Percentiles rank a stretch among this genome's conserved stretches.
phyloP scores from a whole-genome alignment of 306 rosid species.

The Castanopsis chinensis region DNA sequence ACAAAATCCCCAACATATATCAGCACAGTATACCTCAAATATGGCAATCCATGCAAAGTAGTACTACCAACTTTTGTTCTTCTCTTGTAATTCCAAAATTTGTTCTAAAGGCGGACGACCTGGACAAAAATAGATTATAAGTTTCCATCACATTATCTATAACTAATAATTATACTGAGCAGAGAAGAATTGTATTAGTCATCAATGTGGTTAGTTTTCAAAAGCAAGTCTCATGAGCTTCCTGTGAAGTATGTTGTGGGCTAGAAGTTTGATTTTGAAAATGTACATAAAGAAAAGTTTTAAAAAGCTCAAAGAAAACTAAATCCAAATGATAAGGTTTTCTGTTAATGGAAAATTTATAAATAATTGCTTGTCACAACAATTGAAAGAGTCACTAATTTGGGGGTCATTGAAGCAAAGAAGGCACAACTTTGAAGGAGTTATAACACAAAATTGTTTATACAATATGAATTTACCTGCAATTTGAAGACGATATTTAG shows the following conservation, averaged over 20 bases:
- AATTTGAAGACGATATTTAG: no score
- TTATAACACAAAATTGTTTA: no score
- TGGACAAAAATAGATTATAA: no score
- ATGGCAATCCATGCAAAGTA: neutral
- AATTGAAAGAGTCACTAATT: neutral
- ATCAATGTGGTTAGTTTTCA: neutral
- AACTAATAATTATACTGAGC: neutral
- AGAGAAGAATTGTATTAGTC: no score
- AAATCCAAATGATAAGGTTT: neutral
- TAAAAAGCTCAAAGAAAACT: neutral
- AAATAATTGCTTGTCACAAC: neutral
- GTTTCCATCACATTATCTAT: neutral
- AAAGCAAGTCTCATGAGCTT: neutral
- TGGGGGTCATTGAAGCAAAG: neutral
- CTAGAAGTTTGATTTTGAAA: neutral
- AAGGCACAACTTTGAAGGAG: no score
- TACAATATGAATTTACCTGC: no score
- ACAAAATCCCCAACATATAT: neutral
- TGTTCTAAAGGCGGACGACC: conserved; percentile 47
- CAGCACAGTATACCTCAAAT: neutral
- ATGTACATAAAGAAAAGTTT: neutral
- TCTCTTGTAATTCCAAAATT: conserved; percentile 56
- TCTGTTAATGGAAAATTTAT: neutral
- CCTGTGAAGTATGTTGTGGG: neutral
- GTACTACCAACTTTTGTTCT: conserved; percentile 51